Base-by-base conservation (phyloP, 1,139 yeast genomes). In the Suhomyces choctaworum region DNA sequence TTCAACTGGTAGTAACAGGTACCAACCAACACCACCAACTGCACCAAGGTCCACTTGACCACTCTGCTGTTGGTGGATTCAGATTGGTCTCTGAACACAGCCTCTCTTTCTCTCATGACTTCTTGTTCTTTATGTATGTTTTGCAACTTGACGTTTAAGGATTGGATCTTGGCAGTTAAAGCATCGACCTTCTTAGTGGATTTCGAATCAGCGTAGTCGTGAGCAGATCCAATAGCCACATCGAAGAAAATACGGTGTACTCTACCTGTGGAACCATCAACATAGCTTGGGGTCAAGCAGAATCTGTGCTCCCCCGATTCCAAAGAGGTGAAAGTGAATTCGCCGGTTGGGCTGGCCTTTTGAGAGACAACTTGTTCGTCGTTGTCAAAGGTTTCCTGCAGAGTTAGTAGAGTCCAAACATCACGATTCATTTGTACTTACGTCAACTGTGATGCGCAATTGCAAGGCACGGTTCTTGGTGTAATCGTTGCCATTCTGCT, bases 251-350 rank as follows among this genome's bases (percentile, higher is more conserved):
- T 64, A 41, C 75, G 58, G 55, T 70, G 75, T 25, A 51, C 50
- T 42, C 60, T 66, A 28, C 54, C 54, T 16, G 42, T 39, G 36
- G 63, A 51, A 11, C 68, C 68, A 45, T 66, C 73, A n/a, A 40
- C 43, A 53, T 70, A 66, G 13, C 60, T 47, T 22, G 77, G 76
- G 9, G 64, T 65, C 51, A 71, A 59, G 48, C 77, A 71, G 58
- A 71, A 65, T 49, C 62, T 69, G 57, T 71, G 76, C 51, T 70
- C 76, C 41, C 77, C 77, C 12, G 66, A 47, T 29, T 68, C 76
- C 26, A 40, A 17, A n/a, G 52, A 48, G 14, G 50, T 47, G 46
- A 47, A 56, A 26, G 73, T 61, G 50, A 70, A 67, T 27, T 66
- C 72, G 15, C 74, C 75, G 31, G 51, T 47, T 15, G 73, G 58